Percentiles rank a stretch among this genome's conserved stretches.
phyloP scores from a whole-genome alignment of 345 rosid genomes.

The Anacardium occidentale region DNA sequence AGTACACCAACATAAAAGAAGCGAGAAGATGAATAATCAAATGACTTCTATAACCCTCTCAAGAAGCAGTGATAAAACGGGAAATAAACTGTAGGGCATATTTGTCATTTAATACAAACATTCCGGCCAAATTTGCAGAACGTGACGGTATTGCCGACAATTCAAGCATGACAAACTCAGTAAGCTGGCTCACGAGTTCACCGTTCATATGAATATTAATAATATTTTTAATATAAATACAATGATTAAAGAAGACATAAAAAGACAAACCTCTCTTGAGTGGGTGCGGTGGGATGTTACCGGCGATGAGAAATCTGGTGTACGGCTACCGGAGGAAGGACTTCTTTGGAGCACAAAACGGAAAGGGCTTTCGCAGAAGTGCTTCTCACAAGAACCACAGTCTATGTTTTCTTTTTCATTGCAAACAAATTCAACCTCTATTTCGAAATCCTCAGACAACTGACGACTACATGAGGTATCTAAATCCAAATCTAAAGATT shows the following conservation, averaged over 20 bases:
- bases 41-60: constrained; percentile 30
- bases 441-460: constrained; percentile 37
- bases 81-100: neutral
- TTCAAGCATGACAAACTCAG: constrained; percentile 26
- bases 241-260: neutral
- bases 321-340: constrained; percentile 50
- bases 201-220: neutral
- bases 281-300: constrained; percentile 47
- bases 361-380: constrained; percentile 68
- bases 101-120: constrained; percentile 27
- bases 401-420: constrained; percentile 23
- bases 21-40: neutral
- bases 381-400: constrained; percentile 37
- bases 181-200: constrained; percentile 30
- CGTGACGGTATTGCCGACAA: constrained; percentile 33
- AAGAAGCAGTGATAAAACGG: neutral
- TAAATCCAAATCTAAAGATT: constrained; percentile 59
- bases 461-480: constrained; percentile 47
- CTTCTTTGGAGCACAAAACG: constrained; percentile 57
- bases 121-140: constrained; percentile 33
- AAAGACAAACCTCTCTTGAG: constrained; percentile 42
- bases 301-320: constrained; percentile 75
- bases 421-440: constrained; percentile 24
- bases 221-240: no score
- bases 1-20: constrained; percentile 22